Base-by-base conservation (phyloP, 495 filamentous ascomycete genomes). In the Penicillium verhagenii region DNA sequence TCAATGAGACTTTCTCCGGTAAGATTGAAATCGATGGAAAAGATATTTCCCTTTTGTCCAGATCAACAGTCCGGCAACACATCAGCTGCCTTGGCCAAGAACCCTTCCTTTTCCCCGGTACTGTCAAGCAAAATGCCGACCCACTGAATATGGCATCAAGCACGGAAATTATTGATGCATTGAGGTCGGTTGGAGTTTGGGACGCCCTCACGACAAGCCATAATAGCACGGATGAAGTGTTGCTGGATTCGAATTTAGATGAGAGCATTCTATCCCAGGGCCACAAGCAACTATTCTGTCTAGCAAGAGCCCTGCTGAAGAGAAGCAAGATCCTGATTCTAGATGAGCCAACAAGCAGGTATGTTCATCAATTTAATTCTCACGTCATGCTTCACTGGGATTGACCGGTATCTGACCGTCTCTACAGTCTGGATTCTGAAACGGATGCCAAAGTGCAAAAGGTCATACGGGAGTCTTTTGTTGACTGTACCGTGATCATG, bases 361-460 rank as follows among this genome's bases (percentile, higher is more conserved):
- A 65, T 47, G 25, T 38, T 16, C 39, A 8, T 20, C 13, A 26
- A 24, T 25, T 45, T 40, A 40, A 18, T 44, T 33, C 10, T 11
- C 10, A 8, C 6, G 7, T 31, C n/a, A n/a, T n/a, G n/a, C n/a
- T n/a, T n/a, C n/a, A n/a, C n/a, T n/a, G n/a, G n/a, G n/a, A n/a
- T n/a, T n/a, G n/a, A n/a, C n/a, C n/a, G 20, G 26, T 44, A 44
- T 31, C 44, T 48, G 90, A 23, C 19, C 13, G 94, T 69, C 91
- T 88, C 6, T 87, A 87, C 4, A 91, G 87, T 9, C 89, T 96
- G 66, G 92, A 96, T 73, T 89, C 91, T 69, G 82, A 82, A 19
- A 94, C 90, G 6, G 91, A 96, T 64, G 71, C 80, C 44, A 91
- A 90, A 65, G 92, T 96, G 53, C 91, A 96, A 65, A 83, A 84